These are phyloP conservation scores for Arbutus unedo DNA, from an alignment of 148 eudicot species.

Conservation along the genomic window DNA sequence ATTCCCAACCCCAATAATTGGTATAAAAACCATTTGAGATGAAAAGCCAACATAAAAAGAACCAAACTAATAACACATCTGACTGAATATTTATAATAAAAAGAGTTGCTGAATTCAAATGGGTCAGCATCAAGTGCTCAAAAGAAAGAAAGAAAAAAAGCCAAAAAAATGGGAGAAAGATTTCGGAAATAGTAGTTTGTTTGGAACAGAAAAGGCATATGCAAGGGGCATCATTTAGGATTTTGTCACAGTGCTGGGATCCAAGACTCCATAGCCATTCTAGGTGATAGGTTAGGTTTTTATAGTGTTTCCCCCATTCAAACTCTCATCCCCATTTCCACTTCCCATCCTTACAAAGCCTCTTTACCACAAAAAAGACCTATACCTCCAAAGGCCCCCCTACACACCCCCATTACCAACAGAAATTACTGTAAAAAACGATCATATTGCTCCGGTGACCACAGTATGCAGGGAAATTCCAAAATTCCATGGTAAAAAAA, in stretches of 20 bases:
- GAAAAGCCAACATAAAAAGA: neutral
- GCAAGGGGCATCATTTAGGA: neutral
- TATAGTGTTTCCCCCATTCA: constrained; percentile 27
- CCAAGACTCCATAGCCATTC: constrained; percentile 25
- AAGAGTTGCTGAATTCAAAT: neutral
- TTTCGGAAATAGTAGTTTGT: constrained; percentile 14
- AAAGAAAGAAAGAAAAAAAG: neutral
- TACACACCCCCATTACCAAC: neutral
- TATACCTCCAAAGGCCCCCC: constrained; percentile 21
- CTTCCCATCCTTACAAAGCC: constrained; percentile 9
- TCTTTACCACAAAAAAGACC: constrained; percentile 12
- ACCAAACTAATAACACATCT: neutral
- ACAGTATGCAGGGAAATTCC: neutral
- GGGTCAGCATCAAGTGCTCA: constrained; percentile 2
- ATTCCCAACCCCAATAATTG: too few relatives aligned
- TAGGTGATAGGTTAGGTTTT: constrained; percentile 22
- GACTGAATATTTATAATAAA: too few relatives aligned
- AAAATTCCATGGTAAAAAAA: neutral
- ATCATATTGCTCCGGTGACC: neutral
- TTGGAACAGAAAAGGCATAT: neutral
- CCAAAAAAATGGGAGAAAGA: constrained; percentile 10
- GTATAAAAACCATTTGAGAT: neutral
- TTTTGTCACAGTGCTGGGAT: constrained; percentile 28
- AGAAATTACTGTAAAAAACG: neutral
- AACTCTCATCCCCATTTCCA: constrained; percentile 27